Evolutionary conservation across 352 stramenopile species (phyloP), one percentile per base, ranked within the genome.

Genomic region (Phytophthora multivora): DNA sequence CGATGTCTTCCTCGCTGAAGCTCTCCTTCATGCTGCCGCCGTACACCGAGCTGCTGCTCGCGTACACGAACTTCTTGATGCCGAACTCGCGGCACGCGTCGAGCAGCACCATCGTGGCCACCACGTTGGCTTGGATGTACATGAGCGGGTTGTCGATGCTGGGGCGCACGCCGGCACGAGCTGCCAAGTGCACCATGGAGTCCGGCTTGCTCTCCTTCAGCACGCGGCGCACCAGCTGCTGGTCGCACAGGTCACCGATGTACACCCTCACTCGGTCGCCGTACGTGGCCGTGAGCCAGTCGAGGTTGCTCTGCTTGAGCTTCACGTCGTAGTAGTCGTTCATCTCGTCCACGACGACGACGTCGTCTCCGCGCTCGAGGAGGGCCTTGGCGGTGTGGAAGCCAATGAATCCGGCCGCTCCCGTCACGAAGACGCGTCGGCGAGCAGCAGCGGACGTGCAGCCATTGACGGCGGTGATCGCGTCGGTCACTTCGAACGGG

Each of bases 251-350:
- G 70, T 99, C 96, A 16, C 93, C 96, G 25, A 93, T 78, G 70
- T 90, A 91, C 28, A 98, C 77, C 0, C 53, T 61, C 25, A 97
- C 86, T 51, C 83, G 79, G 26, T 82, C 73, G 8, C 56, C 50
- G 68, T 79, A 94, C 12, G 50, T 78, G 18, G 72, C 61, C 4
- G 76, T 67, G 12, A 98, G 86, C 42, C 86, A 79, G 52, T 88
- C 74, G 4, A 99, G 77, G 76, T 99, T 99, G 50, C 71, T 80
- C 61, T 98, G 84, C 83, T 99, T 99, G 62, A 98, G 92, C 49
- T 74, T 65, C n/a, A 98, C 89, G 71, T 99, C 96, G 74, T 99
- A 99, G 77, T 99, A 99, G 69, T 99, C 95, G 71, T 99, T 99
- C 50, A 99, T 80, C 80, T 99, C 97, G 68, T 99, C 97, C 19